Evolutionary conservation across 2,329 filamentous ascomycete species (phyloP).

Genomic region (Myriangium duriaei): DNA sequence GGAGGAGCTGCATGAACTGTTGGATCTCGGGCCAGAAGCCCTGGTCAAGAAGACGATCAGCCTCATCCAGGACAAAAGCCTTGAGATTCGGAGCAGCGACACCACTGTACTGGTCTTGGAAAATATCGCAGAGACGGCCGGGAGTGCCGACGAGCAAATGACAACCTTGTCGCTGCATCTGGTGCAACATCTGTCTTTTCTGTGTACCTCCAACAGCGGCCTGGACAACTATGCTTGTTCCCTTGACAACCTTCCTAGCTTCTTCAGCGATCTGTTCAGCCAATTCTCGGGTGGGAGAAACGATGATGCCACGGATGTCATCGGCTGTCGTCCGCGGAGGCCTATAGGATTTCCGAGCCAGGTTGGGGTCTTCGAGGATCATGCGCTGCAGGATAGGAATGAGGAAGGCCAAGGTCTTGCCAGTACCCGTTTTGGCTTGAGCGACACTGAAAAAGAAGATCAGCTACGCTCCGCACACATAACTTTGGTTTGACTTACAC

Average conservation of each 20-base stretch:
- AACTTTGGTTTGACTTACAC: constrained; percentile 45
- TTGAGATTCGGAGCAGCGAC: constrained; percentile 51
- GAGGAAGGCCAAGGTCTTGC: constrained; percentile 90
- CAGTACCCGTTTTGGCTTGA: constrained; percentile 92
- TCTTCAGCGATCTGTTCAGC: constrained; percentile 57
- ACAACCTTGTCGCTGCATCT: constrained; percentile 64
- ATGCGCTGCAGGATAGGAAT: constrained; percentile 75
- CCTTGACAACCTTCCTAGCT: constrained; percentile 51
- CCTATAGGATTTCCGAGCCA: constrained; percentile 38
- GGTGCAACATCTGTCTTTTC: constrained; percentile 54
- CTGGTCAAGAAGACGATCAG: constrained; percentile 55
- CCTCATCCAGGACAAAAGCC: constrained; percentile 51
- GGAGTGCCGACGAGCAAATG: constrained; percentile 86
- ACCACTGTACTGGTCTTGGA: constrained; percentile 51
- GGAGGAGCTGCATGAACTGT: constrained; percentile 42
- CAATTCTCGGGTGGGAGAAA: constrained; percentile 51
- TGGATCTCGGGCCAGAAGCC: constrained; percentile 38
- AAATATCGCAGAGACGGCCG: constrained; percentile 71
- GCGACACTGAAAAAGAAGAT: constrained; percentile 42
- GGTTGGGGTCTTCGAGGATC: constrained; percentile 47
- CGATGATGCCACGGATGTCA: constrained; percentile 48
- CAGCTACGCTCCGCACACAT: not conserved
- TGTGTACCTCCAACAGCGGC: constrained; percentile 86
- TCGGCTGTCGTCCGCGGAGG: constrained; percentile 37
- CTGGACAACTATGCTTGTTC: constrained; percentile 57